Conservation (phyloP, 257 asterid genomes). For the Nicotiana tabacum region DNA sequence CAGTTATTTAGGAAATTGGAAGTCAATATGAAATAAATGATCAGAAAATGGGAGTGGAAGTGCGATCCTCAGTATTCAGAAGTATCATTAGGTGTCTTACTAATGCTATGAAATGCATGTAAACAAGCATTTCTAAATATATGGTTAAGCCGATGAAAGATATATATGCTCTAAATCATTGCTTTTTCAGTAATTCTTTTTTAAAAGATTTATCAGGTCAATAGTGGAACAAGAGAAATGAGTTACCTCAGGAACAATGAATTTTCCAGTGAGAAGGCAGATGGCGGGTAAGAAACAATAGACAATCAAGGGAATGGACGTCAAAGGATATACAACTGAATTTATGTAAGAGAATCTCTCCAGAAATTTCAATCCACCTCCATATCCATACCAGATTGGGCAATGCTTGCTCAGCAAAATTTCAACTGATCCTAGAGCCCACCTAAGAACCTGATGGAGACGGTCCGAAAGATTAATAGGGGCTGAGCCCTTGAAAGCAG, state of each 20-base stretch:
- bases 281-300: conserved; percentile 91
- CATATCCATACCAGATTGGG: conserved; percentile 91
- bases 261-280: conserved; percentile 88
- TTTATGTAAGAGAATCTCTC: conserved; percentile 78
- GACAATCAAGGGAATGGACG: conserved; percentile 77
- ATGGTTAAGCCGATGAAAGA: background rate
- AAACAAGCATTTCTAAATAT: background rate
- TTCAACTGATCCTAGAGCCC: conserved; percentile 98
- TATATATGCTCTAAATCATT: background rate
- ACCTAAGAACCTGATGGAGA: conserved; percentile 89
- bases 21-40: background rate
- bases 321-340: conserved; percentile 88
- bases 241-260: conserved; percentile 86
- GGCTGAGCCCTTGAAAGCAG: conserved; percentile 89
- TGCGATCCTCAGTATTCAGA: background rate
- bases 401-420: conserved; percentile 86
- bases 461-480: conserved; percentile 91
- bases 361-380: conserved; percentile 80
- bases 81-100: background rate
- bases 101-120: background rate
- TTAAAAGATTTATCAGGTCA: conserved; percentile 2
- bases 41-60: background rate
- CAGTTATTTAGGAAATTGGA: background rate
- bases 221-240: background rate
- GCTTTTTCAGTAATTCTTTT: background rate